Percentiles rank a stretch among this genome's conserved stretches.
These are phyloP conservation scores for Schwanniomyces occidentalis DNA, from an alignment of 805 yeast genomes.

Conservation along the genomic window DNA sequence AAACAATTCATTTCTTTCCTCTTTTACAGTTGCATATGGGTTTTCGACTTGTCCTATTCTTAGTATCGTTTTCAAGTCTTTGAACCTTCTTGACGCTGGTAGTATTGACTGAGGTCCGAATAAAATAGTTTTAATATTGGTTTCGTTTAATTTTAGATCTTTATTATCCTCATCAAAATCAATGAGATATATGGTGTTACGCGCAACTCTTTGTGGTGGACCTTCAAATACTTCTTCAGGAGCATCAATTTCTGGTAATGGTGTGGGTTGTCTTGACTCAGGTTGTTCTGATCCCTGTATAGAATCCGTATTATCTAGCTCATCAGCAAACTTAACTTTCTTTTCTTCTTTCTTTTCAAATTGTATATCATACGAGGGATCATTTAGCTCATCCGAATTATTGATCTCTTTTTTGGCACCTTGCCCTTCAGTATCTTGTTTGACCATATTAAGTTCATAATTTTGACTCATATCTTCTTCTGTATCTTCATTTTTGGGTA, in stretches of 20 bases:
- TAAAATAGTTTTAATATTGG: slow-evolving; percentile 35
- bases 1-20: slow-evolving; percentile 35
- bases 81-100: slow-evolving; percentile 53
- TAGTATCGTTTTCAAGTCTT: slow-evolving; percentile 53
- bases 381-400: background rate
- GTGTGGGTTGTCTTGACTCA: slow-evolving; percentile 8
- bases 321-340: slow-evolving; percentile 26
- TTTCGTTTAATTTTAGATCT: slow-evolving; percentile 18
- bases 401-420: background rate
- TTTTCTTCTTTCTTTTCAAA: slow-evolving; percentile 10
- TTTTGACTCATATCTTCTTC: too few relatives aligned
- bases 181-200: slow-evolving; percentile 54
- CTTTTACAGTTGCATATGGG: slow-evolving; percentile 35
- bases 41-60: slow-evolving; percentile 41
- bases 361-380: background rate
- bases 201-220: slow-evolving; percentile 62
- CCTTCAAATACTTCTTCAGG: slow-evolving; percentile 53
- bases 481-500: background rate
- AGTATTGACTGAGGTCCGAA: slow-evolving; percentile 61
- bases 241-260: slow-evolving; percentile 2
- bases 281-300: slow-evolving; percentile 6
- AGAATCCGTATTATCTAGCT: slow-evolving; percentile 8
- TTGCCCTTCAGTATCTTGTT: background rate
- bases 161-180: slow-evolving; percentile 39
- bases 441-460: background rate